These are phyloP conservation scores for Bocquillonia castaneifolia DNA, from an alignment of 441 rosid species.

Conservation along the genomic window DNA sequence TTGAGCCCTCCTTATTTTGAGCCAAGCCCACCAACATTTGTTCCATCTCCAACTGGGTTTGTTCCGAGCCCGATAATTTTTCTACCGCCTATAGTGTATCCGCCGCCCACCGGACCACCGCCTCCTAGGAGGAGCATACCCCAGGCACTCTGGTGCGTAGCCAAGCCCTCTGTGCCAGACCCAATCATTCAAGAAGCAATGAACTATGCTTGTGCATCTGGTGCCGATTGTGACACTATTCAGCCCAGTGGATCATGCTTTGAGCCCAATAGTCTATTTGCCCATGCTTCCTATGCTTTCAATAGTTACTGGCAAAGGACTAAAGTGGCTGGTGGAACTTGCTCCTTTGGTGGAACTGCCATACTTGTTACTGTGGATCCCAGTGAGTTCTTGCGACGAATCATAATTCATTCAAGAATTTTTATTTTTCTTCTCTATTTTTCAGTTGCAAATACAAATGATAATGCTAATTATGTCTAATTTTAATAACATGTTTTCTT, in stretches of 20 bases:
- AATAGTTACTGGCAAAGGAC: conserved; percentile 90
- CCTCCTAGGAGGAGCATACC: conserved; percentile 35
- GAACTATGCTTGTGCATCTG: conserved; percentile 87
- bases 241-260: conserved; percentile 66
- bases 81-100: conserved; percentile 66
- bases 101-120: conserved; percentile 68
- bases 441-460: no score
- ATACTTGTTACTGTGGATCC: conserved; percentile 86
- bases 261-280: conserved; percentile 61
- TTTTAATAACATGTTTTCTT: neutral
- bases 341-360: conserved; percentile 90
- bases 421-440: no score
- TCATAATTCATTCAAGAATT: neutral
- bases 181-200: conserved; percentile 84
- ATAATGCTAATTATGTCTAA: neutral
- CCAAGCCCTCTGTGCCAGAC: conserved; percentile 87
- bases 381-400: conserved; percentile 37
- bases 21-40: conserved; percentile 41
- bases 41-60: conserved; percentile 42
- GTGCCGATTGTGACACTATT: conserved; percentile 75
- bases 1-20: conserved; percentile 38
- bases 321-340: conserved; percentile 63
- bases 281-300: conserved; percentile 85
- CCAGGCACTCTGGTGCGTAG: conserved; percentile 78
- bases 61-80: conserved; percentile 47